phyloP scores from a whole-genome alignment of 495 filamentous ascomycete species.

The Hypoxylon rickii region DNA sequence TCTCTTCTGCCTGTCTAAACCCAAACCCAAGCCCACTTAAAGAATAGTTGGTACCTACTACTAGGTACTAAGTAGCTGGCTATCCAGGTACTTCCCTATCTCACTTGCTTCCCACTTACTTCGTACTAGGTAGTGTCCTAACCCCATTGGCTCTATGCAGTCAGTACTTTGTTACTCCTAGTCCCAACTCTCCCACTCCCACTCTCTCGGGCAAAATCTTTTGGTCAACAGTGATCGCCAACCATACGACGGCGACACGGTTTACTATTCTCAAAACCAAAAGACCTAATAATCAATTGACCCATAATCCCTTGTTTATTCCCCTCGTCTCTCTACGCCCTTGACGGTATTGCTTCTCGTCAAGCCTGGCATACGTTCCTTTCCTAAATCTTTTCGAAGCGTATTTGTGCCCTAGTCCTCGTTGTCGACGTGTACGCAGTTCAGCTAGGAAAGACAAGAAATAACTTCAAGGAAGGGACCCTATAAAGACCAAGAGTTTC shows the following conservation, averaged over 20 bases:
- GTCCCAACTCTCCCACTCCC: too few relatives aligned
- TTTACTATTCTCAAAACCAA: slow-evolving; percentile 13
- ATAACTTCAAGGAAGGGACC: too few relatives aligned
- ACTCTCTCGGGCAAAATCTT: slow-evolving; percentile 3
- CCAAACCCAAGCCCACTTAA: too few relatives aligned
- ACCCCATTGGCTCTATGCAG: slow-evolving; percentile 9
- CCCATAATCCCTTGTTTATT: slow-evolving; percentile 9
- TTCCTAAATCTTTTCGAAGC: slow-evolving; percentile 5
- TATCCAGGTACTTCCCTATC: slow-evolving; percentile 6
- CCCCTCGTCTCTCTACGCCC: not conserved
- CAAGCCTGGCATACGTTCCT: slow-evolving; percentile 23
- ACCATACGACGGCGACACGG: slow-evolving; percentile 15
- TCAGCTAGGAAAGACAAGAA: not conserved
- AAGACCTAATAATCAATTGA: slow-evolving; percentile 19
- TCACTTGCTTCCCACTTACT: not conserved
- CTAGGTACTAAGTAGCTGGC: slow-evolving; percentile 6
- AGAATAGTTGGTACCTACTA: too few relatives aligned
- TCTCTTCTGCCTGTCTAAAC: slow-evolving; percentile 8
- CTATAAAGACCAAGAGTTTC: slow-evolving; percentile 1
- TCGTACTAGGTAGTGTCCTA: too few relatives aligned
- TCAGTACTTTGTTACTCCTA: too few relatives aligned
- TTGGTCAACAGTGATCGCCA: slow-evolving; percentile 23
- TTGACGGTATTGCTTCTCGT: slow-evolving; percentile 6
- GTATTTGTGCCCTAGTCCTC: not conserved
- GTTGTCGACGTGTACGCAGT: not conserved